These are phyloP conservation scores for Lentithecium fluviatile DNA, from an alignment of 495 filamentous ascomycete species.

Conservation along the genomic window DNA sequence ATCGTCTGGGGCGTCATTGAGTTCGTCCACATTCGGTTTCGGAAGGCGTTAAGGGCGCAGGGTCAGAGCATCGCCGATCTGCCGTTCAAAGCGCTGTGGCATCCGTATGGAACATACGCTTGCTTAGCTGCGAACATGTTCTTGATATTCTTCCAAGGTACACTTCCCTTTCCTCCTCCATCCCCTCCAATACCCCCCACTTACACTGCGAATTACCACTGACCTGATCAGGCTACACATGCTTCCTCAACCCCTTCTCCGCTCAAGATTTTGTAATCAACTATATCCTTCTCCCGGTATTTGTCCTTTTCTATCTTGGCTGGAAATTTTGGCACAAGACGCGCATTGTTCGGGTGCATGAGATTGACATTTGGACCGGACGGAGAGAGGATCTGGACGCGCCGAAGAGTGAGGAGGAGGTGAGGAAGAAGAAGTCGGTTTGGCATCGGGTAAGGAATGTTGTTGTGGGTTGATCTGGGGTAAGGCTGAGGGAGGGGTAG, in stretches of 20 bases:
- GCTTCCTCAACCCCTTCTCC: slow-evolving; percentile 56
- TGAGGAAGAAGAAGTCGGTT: background rate
- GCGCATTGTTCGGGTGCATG: slow-evolving; percentile 49
- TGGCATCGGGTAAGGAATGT: background rate
- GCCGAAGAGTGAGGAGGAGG: slow-evolving; percentile 33
- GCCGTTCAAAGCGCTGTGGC: slow-evolving; percentile 59
- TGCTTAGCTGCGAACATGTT: slow-evolving; percentile 61
- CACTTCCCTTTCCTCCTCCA: too few species aligned
- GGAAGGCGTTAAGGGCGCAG: slow-evolving; percentile 56
- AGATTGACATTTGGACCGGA: slow-evolving; percentile 62
- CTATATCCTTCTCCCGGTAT: slow-evolving; percentile 67
- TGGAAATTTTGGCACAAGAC: slow-evolving; percentile 64
- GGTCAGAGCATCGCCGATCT: slow-evolving; percentile 49
- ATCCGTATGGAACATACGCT: slow-evolving; percentile 64
- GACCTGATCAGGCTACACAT: slow-evolving; percentile 47
- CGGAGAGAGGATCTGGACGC: slow-evolving; percentile 51
- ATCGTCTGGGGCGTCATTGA: slow-evolving; percentile 66
- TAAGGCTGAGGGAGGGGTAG: too few species aligned
- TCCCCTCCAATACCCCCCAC: too few species aligned
- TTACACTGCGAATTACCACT: too few species aligned
- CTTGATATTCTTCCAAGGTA: slow-evolving; percentile 60
- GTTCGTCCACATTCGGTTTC: slow-evolving; percentile 68
- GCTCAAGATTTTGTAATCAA: slow-evolving; percentile 62
- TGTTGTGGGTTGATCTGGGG: slow-evolving; percentile 32
- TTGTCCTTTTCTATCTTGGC: slow-evolving; percentile 56